Evolutionary conservation across 805 yeast genomes (phyloP).

Genomic region (Kluyveromyces siamensis): DNA sequence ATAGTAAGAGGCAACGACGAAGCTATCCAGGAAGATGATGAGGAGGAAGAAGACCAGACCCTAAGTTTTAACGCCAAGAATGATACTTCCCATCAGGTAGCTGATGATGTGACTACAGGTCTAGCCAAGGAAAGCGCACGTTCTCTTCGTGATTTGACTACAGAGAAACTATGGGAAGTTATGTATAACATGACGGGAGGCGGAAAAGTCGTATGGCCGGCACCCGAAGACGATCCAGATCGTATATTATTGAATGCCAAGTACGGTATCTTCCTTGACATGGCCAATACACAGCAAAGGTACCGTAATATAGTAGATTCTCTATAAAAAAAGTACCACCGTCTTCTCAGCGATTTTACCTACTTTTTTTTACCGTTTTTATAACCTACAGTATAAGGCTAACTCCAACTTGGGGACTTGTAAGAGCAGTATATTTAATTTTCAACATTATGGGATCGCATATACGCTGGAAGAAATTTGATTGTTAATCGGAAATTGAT

Average conservation of each 20-base stretch:
- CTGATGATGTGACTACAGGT: constrained; percentile 22
- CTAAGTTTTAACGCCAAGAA: constrained; percentile 54
- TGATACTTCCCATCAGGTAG: constrained; percentile 42
- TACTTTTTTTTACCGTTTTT: too few species aligned
- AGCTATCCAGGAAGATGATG: constrained; percentile 25
- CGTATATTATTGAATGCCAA: constrained; percentile 65
- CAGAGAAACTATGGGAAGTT: constrained; percentile 51
- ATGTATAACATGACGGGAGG: constrained; percentile 81
- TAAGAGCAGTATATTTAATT: too few species aligned
- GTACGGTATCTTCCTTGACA: constrained; percentile 80
- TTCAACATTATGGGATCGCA: too few species aligned
- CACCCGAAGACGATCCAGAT: constrained; percentile 49
- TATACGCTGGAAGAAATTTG: too few species aligned
- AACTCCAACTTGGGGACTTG: too few species aligned
- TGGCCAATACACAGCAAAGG: constrained; percentile 70
- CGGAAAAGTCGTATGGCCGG: constrained; percentile 72
- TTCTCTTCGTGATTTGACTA: constrained; percentile 30
- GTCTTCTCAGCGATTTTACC: too few species aligned
- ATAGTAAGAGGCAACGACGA: constrained; percentile 19
- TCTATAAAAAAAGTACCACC: constrained; percentile 18
- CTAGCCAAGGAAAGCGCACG: constrained; percentile 36
- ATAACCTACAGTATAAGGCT: too few species aligned
- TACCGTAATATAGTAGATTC: constrained; percentile 64
- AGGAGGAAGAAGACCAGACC: constrained; percentile 40
- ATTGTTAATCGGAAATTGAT: too few species aligned